phyloP scores from a whole-genome alignment of 345 rosid species.

The Populus euphratica region DNA sequence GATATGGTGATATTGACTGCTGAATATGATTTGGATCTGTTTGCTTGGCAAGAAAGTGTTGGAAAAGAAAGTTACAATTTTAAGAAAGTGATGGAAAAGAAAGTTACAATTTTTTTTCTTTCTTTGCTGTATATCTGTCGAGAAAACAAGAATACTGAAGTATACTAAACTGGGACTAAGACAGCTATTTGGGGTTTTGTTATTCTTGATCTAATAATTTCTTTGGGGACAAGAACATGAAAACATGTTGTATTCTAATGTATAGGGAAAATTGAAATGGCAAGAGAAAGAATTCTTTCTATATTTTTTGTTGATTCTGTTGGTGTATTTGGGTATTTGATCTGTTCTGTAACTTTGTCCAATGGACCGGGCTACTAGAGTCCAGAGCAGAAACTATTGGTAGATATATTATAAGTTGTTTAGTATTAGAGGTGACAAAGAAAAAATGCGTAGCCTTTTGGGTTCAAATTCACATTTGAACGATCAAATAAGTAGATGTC shows the following conservation, averaged over 20 bases:
- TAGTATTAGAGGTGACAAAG: not conserved
- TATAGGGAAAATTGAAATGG: not conserved
- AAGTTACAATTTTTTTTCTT: not conserved
- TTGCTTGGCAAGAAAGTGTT: not conserved
- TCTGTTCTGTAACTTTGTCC: not conserved
- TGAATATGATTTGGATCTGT: conserved; percentile 1
- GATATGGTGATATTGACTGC: not conserved
- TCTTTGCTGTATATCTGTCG: not conserved
- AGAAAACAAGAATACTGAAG: not conserved
- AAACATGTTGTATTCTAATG: not conserved
- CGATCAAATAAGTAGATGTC: not conserved
- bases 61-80: not conserved
- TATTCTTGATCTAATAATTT: not conserved
- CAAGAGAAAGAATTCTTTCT: not conserved
- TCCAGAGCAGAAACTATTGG: not conserved
- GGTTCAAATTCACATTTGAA: not conserved
- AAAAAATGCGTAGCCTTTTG: not conserved
- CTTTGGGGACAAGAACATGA: not conserved
- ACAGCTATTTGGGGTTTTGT: not conserved
- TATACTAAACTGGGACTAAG: not conserved
- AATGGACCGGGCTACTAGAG: not conserved
- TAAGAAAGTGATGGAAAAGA: not conserved
- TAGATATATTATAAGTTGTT: not conserved
- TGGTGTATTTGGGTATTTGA: not conserved
- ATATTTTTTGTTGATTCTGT: not conserved